These are phyloP conservation scores for Septoria linicola DNA, from an alignment of 2,329 filamentous ascomycete species.

Conservation along the genomic window DNA sequence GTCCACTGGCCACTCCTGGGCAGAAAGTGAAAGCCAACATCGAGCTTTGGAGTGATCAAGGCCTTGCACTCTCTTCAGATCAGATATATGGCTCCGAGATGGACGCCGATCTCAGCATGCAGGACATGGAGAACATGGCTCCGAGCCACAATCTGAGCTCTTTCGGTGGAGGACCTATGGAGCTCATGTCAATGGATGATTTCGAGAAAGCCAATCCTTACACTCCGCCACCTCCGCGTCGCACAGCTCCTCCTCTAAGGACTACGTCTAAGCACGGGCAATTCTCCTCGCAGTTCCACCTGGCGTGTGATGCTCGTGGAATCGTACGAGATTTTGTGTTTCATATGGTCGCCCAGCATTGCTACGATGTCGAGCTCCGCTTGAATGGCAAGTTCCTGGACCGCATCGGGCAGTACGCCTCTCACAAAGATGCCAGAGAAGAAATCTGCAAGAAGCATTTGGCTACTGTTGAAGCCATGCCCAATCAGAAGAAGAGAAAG, in stretches of 20 bases:
- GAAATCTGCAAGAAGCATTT: constrained; percentile 34
- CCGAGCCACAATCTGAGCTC: constrained; percentile 7
- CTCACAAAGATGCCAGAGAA: constrained; percentile 48
- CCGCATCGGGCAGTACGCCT: constrained; percentile 34
- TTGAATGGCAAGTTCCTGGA: constrained; percentile 21
- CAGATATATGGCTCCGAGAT: background rate
- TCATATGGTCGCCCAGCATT: constrained; percentile 15
- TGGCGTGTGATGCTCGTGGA: constrained; percentile 23
- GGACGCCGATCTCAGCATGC: constrained; percentile 1
- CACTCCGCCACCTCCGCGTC: constrained; percentile 20
- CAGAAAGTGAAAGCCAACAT: constrained; percentile 2
- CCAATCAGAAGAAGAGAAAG: constrained; percentile 31
- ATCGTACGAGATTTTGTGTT: constrained; percentile 19
- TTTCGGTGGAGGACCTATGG: constrained; percentile 1
- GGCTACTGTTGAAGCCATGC: constrained; percentile 4
- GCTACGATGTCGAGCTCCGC: constrained; percentile 20
- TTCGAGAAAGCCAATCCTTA: constrained; percentile 28
- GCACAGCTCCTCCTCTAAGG: constrained; percentile 7
- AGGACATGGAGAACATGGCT: constrained; percentile 11
- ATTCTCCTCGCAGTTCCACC: constrained; percentile 18
- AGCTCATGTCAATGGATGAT: constrained; percentile 25
- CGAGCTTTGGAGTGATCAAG: constrained; percentile 2
- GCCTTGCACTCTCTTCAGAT: background rate
- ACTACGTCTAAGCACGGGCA: constrained; percentile 15
- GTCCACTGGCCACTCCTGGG: background rate